Conservation (phyloP, 2,329 filamentous ascomycete genomes). For the Volutella citrinella region DNA sequence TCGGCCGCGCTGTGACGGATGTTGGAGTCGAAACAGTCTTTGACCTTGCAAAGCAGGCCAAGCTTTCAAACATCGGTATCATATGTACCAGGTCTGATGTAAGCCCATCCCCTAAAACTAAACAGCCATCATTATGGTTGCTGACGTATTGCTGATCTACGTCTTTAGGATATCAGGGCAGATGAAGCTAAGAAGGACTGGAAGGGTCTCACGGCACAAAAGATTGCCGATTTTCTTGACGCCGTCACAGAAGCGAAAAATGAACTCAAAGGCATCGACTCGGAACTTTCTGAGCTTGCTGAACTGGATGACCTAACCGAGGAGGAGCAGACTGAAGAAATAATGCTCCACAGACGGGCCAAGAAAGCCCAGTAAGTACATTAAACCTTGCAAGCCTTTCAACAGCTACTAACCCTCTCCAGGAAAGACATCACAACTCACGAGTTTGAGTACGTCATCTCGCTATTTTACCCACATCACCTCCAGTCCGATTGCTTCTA, state of each 20-base stretch:
- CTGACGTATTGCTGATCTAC: neutral
- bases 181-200: slow-evolving; percentile 33
- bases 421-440: slow-evolving; percentile 12
- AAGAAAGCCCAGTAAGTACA: neutral
- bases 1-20: slow-evolving; percentile 40
- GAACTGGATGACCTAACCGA: no score
- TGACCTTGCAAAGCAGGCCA: slow-evolving; percentile 35
- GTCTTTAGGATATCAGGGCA: slow-evolving; percentile 28
- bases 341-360: no score
- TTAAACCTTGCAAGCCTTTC: neutral
- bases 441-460: slow-evolving; percentile 23
- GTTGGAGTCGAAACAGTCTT: slow-evolving; percentile 39
- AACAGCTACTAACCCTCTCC: neutral
- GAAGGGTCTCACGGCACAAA: no score
- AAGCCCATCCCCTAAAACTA: neutral
- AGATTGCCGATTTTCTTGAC: no score
- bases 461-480: no score
- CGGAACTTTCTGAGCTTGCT: no score
- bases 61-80: slow-evolving; percentile 39
- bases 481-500: no score
- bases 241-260: no score
- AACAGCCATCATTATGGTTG: neutral
- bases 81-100: slow-evolving; percentile 43
- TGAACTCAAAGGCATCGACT: no score
- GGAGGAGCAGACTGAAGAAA: no score